Conservation (phyloP, 208 protist genomes). For the Crithidia expoeki region DNA sequence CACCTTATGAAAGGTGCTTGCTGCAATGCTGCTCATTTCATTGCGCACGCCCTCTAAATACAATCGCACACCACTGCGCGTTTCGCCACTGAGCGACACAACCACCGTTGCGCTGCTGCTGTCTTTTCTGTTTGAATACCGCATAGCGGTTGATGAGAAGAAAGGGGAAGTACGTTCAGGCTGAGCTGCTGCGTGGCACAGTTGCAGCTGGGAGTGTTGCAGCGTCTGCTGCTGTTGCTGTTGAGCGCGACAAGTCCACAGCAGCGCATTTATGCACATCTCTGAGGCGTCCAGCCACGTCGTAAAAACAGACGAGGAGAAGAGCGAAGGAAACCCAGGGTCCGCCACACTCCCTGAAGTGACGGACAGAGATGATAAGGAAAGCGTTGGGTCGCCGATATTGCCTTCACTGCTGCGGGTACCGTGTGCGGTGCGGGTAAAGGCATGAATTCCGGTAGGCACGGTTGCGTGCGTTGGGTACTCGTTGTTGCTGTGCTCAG, state of each 20-base stretch:
- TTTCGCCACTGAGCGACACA: neutral
- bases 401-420: neutral
- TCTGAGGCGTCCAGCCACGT: slow-evolving; percentile 24
- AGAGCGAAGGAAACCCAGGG: neutral
- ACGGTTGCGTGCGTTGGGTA: neutral
- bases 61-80: slow-evolving; percentile 9
- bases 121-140: neutral
- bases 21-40: neutral
- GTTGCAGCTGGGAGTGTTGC: neutral
- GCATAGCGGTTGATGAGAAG: no score
- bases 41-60: slow-evolving; percentile 12
- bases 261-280: slow-evolving; percentile 5
- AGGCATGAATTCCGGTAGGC: neutral
- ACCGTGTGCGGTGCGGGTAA: neutral
- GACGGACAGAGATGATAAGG: neutral
- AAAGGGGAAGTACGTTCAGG: no score
- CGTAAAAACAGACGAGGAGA: slow-evolving; percentile 17
- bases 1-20: slow-evolving; percentile 24
- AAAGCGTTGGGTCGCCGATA: neutral
- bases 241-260: slow-evolving; percentile 6
- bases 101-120: neutral
- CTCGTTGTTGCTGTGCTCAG: neutral
- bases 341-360: neutral
- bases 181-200: neutral
- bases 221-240: slow-evolving; percentile 17